phyloP scores from a whole-genome alignment of 2,329 filamentous ascomycete genomes.

The Fusarium miscanthi region DNA sequence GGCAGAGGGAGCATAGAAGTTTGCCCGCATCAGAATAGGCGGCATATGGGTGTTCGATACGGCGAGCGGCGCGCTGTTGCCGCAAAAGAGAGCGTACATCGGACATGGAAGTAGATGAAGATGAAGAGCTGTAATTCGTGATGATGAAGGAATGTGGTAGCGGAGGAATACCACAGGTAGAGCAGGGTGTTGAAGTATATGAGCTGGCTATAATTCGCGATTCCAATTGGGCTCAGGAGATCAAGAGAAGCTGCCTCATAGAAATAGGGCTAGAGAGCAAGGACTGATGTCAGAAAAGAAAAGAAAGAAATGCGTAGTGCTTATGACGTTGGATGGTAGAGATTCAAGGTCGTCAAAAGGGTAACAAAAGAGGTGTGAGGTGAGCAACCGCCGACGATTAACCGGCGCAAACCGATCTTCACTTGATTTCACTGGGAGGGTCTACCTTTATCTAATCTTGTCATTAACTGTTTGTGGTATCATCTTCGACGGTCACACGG shows the following conservation, averaged over 20 bases:
- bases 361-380: conserved; percentile 28
- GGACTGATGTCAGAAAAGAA: neutral
- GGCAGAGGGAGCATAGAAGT: conserved; percentile 75
- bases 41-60: conserved; percentile 76
- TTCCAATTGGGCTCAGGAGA: neutral
- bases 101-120: conserved; percentile 65
- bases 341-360: conserved; percentile 23
- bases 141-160: neutral
- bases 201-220: neutral
- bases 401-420: conserved; percentile 43
- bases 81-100: conserved; percentile 84
- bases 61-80: conserved; percentile 78
- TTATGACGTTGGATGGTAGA: conserved; percentile 25
- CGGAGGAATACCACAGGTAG: conserved; percentile 14
- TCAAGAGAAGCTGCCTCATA: neutral
- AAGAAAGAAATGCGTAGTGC: conserved; percentile 10
- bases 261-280: neutral
- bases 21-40: conserved; percentile 75
- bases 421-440: neutral
- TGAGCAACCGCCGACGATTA: conserved; percentile 45
- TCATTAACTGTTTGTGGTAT: neutral
- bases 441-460: conserved; percentile 1
- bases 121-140: neutral
- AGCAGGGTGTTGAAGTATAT: conserved; percentile 2
- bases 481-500: neutral